Base-by-base conservation (phyloP, 2,329 filamentous ascomycete species). In the Calonectria ilicicola region DNA sequence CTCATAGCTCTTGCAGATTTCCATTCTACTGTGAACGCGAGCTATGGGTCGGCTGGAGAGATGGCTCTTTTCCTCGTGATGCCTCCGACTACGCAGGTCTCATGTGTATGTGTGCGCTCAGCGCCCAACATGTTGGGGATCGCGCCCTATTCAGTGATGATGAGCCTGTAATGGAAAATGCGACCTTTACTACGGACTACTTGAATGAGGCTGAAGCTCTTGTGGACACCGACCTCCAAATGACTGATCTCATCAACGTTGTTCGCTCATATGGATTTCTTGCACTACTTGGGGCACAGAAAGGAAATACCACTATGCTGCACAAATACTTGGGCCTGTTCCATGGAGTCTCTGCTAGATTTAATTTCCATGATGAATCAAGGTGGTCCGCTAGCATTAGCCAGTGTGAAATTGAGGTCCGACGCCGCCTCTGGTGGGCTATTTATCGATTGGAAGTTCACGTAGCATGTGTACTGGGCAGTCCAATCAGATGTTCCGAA, bases 51-150 rank as follows among this genome's bases (percentile, higher is more conserved):
- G 82, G 81, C 38, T 76, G 88, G n/a, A 73, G 82, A 17, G 78
- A 81, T 17, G 80, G 82, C 26, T 83, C 87, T 21, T 85, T 89
- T 75, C 80, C 85, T 7, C 77, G 73, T 2, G 81, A 86, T 69
- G 82, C 81, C 21, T 80, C 82, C 7, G 82, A 87, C 26, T 89
- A 88, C 76, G 85, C 86, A 14, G 85, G 84, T 0, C 82, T 87
- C 15, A 89, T 89, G 87, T 84, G 87, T 15, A 83, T 85, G 8
- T 89, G 88, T 75, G 85, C 87, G 3, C 81, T 89, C 27, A 84
- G 85, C 10, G 85, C 87, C 2, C 85, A 84, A 5, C 83, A 87
- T 56, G 85, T 84, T 23, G 82, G 86, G 23, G 87, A 89, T 76
- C 86, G 87, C 5, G 87, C 87, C 6, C 70, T 86, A 14, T 82